A percentile compares a stretch with the other conserved stretches of the same genome.
Evolutionary conservation across 768 basidiomycete species (phyloP).

Genomic region (Wakefieldia striispora): DNA sequence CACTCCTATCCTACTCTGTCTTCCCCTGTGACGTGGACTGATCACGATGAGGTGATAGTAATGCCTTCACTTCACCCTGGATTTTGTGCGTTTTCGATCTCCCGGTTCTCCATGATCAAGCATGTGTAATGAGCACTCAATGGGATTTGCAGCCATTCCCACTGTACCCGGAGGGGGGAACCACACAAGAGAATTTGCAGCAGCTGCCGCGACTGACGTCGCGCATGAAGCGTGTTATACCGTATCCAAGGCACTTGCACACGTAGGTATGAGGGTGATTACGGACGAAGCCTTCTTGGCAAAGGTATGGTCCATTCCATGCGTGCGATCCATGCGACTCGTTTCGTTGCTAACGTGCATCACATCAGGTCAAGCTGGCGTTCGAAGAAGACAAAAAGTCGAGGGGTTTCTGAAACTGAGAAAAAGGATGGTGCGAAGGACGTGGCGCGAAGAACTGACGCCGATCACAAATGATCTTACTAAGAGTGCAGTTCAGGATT

Average conservation of each 20-base stretch:
- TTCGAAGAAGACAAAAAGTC: constrained; percentile 45
- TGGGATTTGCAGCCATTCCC: constrained; percentile 60
- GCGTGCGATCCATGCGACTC: neutral
- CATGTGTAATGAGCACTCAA: neutral
- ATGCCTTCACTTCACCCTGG: constrained; percentile 74
- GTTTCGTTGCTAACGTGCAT: neutral
- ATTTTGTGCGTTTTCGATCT: constrained; percentile 37
- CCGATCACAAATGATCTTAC: too few relatives aligned
- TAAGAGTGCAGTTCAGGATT: too few relatives aligned
- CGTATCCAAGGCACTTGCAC: constrained; percentile 69
- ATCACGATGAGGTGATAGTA: constrained; percentile 27
- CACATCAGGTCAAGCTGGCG: constrained; percentile 43
- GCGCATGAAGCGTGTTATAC: constrained; percentile 69
- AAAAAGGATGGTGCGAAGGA: too few relatives aligned
- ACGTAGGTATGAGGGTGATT: constrained; percentile 64
- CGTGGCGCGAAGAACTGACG: neutral
- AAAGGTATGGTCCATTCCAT: constrained; percentile 39
- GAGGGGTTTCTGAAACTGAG: constrained; percentile 4
- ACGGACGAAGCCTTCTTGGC: constrained; percentile 64
- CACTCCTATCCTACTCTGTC: neutral
- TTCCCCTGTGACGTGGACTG: neutral
- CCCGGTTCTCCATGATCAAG: neutral
- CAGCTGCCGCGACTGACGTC: constrained; percentile 54
- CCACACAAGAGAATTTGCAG: constrained; percentile 69
- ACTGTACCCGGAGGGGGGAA: constrained; percentile 71